Percentiles rank a stretch among this genome's conserved stretches.
These are phyloP conservation scores for button mushroom (Agaricus bisporus) DNA, from an alignment of 768 basidiomycete genomes.

Conservation along the genomic window DNA sequence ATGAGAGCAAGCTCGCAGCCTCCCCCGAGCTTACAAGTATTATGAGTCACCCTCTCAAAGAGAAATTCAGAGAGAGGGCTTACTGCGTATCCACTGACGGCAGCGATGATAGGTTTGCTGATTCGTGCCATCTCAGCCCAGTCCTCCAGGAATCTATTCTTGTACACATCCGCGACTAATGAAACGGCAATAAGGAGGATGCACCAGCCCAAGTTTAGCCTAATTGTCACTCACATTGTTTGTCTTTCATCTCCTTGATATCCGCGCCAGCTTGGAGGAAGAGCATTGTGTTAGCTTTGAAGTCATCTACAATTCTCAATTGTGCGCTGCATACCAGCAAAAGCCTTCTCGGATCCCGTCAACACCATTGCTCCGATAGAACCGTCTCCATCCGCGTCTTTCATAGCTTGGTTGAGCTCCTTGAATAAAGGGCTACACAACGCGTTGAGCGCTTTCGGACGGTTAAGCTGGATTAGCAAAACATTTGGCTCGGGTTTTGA, in stretches of 20 bases:
- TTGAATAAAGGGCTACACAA: constrained; percentile 73
- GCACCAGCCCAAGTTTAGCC: background rate
- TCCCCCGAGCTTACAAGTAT: constrained; percentile 64
- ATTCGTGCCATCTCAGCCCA: constrained; percentile 73
- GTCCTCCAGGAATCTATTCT: constrained; percentile 75
- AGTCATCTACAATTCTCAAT: background rate
- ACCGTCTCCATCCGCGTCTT: constrained; percentile 63
- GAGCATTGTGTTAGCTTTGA: background rate
- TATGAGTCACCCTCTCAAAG: background rate
- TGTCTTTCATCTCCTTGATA: constrained; percentile 99
- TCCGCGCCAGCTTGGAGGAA: constrained; percentile 77
- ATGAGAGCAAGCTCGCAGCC: constrained; percentile 96
- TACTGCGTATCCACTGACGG: constrained; percentile 92
- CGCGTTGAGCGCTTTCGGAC: constrained; percentile 88
- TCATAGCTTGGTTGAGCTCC: constrained; percentile 77
- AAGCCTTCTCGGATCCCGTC: constrained; percentile 89
- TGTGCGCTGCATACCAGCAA: constrained; percentile 67
- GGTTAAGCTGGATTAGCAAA: constrained; percentile 80
- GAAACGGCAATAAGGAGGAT: background rate
- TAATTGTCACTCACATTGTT: constrained; percentile 58
- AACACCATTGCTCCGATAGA: constrained; percentile 80
- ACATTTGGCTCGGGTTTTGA: constrained; percentile 65
- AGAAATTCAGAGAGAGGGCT: constrained; percentile 18
- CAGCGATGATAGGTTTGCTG: constrained; percentile 92
- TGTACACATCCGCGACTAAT: constrained; percentile 81